Conservation (phyloP, 2,329 filamentous ascomycete genomes). For the Alternaria triticimaculans region DNA sequence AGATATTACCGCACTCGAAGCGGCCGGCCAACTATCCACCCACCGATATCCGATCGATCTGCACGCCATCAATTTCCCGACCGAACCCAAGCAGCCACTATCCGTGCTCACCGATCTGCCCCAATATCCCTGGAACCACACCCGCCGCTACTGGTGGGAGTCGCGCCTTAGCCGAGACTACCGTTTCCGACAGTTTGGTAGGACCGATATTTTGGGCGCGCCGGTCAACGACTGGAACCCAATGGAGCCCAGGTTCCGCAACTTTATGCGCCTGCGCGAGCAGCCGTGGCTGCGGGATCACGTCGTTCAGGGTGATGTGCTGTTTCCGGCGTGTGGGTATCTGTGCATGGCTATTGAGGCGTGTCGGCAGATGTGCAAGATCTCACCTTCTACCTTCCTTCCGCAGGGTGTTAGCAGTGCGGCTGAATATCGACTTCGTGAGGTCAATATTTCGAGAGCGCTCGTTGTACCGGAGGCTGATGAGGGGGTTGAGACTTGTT, state of each 20-base stretch:
- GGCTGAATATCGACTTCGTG: constrained; percentile 23
- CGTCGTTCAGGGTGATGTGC: constrained; percentile 28
- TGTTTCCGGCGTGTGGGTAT: constrained; percentile 20
- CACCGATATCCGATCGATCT: constrained; percentile 4
- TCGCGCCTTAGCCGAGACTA: constrained; percentile 22
- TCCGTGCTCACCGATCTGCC: constrained; percentile 32
- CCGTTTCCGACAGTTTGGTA: constrained; percentile 20
- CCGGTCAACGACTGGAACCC: constrained; percentile 17
- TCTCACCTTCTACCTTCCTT: constrained; percentile 8
- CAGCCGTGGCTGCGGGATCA: constrained; percentile 29
- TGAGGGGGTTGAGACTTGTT: constrained; percentile 31
- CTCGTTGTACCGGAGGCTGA: constrained; percentile 31
- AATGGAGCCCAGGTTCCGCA: constrained; percentile 28
- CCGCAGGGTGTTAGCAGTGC: not conserved
- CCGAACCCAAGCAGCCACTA: constrained; percentile 7
- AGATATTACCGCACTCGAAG: constrained; percentile 9
- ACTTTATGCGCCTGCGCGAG: constrained; percentile 30
- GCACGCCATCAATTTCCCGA: constrained; percentile 11
- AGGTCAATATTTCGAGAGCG: constrained; percentile 24
- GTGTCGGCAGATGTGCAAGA: constrained; percentile 11
- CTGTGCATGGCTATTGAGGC: constrained; percentile 27
- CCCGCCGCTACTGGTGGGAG: constrained; percentile 36
- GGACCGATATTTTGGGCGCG: constrained; percentile 26
- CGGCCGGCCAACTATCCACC: constrained; percentile 4
- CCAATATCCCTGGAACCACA: constrained; percentile 45